A percentile compares a stretch with the other conserved stretches of the same genome.
phyloP scores from a whole-genome alignment of 768 basidiomycete genomes.

The Calvatia gigantea region DNA sequence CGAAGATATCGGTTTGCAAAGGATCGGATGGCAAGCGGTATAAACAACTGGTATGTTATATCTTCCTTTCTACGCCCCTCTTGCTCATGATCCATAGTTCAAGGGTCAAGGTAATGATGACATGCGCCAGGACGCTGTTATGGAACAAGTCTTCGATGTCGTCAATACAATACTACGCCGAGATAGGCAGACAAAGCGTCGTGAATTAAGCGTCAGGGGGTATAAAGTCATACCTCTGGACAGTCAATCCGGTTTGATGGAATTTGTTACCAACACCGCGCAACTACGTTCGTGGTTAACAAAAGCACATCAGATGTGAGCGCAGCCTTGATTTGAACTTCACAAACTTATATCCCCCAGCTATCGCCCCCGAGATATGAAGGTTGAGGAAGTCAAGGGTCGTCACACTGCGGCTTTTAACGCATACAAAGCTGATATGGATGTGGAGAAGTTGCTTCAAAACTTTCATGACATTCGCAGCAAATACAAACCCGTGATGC shows the following conservation, averaged over 20 bases:
- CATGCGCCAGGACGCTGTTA: constrained; percentile 94
- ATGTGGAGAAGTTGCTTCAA: constrained; percentile 23
- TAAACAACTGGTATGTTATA: constrained; percentile 70
- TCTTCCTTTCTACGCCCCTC: neutral
- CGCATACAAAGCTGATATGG: constrained; percentile 20
- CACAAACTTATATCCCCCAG: constrained; percentile 30
- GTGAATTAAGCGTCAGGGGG: constrained; percentile 70
- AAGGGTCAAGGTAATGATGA: constrained; percentile 92
- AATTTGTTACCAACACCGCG: constrained; percentile 82
- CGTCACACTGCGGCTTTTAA: constrained; percentile 26
- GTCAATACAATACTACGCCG: constrained; percentile 73
- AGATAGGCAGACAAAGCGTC: constrained; percentile 74
- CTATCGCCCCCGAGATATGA: constrained; percentile 61
- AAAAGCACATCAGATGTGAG: constrained; percentile 60
- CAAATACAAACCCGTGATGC: constrained; percentile 79
- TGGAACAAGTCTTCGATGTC: constrained; percentile 96
- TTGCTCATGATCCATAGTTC: constrained; percentile 48
- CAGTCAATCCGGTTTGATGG: constrained; percentile 76
- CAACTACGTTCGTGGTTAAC: constrained; percentile 63
- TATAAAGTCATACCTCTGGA: constrained; percentile 91
- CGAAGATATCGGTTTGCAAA: constrained; percentile 74
- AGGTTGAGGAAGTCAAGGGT: constrained; percentile 24
- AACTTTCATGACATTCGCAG: constrained; percentile 34
- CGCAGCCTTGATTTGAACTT: neutral
- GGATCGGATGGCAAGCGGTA: constrained; percentile 64